A percentile compares a stretch with the other conserved stretches of the same genome.
Conservation (phyloP, 1,284 basidiomycete genomes). For the Sutorius eximius region DNA sequence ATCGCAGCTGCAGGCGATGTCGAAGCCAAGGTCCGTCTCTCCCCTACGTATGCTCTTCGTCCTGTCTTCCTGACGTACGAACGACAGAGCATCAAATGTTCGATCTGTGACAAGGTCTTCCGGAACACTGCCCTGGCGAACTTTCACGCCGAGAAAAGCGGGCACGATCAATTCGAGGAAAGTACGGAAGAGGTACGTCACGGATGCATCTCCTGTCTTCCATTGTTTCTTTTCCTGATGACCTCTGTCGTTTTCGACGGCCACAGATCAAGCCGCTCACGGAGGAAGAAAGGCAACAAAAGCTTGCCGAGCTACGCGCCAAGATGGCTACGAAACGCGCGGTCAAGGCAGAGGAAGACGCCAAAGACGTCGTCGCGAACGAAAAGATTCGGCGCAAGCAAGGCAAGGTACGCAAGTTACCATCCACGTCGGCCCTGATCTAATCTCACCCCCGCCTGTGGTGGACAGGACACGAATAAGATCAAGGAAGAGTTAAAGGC, state of each 20-base stretch:
- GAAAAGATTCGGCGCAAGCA: slow-evolving; percentile 82
- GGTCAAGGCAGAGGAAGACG: slow-evolving; percentile 67
- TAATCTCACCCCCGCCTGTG: not conserved
- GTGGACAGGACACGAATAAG: slow-evolving; percentile 62
- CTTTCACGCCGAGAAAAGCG: slow-evolving; percentile 94
- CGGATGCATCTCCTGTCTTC: not conserved
- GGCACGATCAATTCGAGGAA: slow-evolving; percentile 94
- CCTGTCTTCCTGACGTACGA: no score
- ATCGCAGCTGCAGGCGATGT: slow-evolving; percentile 12
- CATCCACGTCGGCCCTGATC: not conserved
- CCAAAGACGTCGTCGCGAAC: slow-evolving; percentile 72
- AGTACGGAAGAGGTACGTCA: slow-evolving; percentile 83
- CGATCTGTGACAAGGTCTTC: slow-evolving; percentile 83
- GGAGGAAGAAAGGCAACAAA: slow-evolving; percentile 89
- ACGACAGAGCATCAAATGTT: slow-evolving; percentile 74
- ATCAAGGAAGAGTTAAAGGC: slow-evolving; percentile 76
- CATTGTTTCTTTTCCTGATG: not conserved
- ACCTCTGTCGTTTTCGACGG: not conserved
- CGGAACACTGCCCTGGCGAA: slow-evolving; percentile 86
- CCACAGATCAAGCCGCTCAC: slow-evolving; percentile 85
- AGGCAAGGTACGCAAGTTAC: slow-evolving; percentile 58
- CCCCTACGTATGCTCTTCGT: no score
- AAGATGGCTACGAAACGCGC: slow-evolving; percentile 79
- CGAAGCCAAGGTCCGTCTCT: slow-evolving; percentile 60
- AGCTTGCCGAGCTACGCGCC: slow-evolving; percentile 75